Percentiles rank a stretch among this genome's conserved stretches.
Conservation (phyloP, 345 rosid genomes). For the Gossypium australe region DNA sequence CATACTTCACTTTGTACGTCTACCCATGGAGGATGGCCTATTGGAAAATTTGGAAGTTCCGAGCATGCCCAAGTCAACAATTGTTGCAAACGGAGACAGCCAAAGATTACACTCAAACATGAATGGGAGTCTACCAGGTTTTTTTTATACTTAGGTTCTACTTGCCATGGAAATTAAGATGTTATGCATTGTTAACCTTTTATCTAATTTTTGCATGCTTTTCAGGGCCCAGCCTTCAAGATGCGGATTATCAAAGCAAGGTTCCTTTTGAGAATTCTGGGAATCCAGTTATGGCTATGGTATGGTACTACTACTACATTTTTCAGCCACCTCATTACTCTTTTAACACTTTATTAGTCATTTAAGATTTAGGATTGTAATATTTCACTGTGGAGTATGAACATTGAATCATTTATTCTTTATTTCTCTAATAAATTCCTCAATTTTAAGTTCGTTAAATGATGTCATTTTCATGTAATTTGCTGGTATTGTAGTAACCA, state of each 20-base stretch:
- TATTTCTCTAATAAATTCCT: not conserved
- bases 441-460: not conserved
- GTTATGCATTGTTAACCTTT: not conserved
- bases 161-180: not conserved
- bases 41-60: conserved; percentile 87
- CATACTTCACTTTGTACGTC: conserved; percentile 50
- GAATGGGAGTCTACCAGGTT: conserved; percentile 60
- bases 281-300: conserved; percentile 97
- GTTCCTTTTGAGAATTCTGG: conserved; percentile 85
- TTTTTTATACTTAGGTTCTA: conserved; percentile 11
- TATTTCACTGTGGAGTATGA: not conserved
- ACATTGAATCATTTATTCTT: not conserved
- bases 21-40: conserved; percentile 81
- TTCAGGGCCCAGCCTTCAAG: conserved; percentile 46
- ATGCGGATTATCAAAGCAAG: conserved; percentile 51
- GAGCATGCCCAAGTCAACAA: conserved; percentile 33
- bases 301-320: conserved; percentile 33
- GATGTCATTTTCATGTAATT: not conserved
- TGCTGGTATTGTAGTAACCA: not conserved
- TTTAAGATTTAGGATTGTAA: not conserved
- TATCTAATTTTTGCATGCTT: conserved; percentile 10
- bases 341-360: not conserved
- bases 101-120: conserved; percentile 32
- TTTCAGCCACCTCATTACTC: not conserved
- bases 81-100: conserved; percentile 47